phyloP scores from a whole-genome alignment of 140 eudicot species.

The Oenanthe javanica region DNA sequence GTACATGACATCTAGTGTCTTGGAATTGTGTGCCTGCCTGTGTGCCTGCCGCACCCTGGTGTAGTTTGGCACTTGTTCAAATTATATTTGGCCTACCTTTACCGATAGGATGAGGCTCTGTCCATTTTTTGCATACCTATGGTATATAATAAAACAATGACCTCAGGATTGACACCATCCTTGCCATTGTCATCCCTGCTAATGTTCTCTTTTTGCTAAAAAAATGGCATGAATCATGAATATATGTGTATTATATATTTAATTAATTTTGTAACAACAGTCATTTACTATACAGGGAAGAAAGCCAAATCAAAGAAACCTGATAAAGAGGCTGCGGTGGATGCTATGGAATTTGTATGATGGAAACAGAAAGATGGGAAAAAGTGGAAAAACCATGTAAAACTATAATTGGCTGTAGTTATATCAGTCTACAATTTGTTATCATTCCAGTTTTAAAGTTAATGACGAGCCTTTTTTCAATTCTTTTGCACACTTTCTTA shows the following conservation, averaged over 20 bases:
- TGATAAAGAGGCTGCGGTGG: conserved; percentile 31
- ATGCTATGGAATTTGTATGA: conserved; percentile 52
- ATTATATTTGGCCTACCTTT: no score
- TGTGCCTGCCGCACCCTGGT: no score
- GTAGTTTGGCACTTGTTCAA: no score
- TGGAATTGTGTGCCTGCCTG: no score
- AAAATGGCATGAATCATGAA: neutral
- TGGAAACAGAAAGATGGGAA: neutral
- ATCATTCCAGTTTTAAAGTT: neutral
- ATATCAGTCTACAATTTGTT: neutral
- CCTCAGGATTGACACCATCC: neutral
- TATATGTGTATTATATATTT: neutral
- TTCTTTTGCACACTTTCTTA: neutral
- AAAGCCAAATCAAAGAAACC: conserved; percentile 28
- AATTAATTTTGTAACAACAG: neutral
- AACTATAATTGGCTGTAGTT: neutral
- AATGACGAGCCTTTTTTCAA: neutral
- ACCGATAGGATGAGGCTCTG: neutral
- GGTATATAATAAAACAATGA: neutral
- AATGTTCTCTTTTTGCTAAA: neutral
- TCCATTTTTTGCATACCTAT: neutral
- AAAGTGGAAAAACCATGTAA: neutral
- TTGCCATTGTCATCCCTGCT: neutral
- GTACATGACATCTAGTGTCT: no score
- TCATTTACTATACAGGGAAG: conserved; percentile 32